Evolutionary conservation across 1,284 basidiomycete genomes (phyloP).

Genomic region (Ceratobasidium sp.): DNA sequence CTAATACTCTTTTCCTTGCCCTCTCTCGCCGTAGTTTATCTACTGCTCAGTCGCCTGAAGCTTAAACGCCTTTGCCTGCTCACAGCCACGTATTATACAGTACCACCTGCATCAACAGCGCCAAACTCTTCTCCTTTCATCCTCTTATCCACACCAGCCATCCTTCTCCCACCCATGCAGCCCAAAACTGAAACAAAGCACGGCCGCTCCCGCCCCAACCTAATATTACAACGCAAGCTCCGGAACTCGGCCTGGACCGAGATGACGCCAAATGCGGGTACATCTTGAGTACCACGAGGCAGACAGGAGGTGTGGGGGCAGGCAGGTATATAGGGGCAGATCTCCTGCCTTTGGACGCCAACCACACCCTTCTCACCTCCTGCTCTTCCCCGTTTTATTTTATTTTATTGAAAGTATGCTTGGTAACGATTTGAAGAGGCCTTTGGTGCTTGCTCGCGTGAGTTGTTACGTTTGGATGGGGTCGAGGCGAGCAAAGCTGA

Average conservation of each 20-base stretch:
- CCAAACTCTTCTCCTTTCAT: not conserved
- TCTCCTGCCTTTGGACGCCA: not conserved
- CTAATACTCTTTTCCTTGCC: too few species aligned
- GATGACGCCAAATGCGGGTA: constrained; percentile 39
- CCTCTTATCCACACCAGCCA: not conserved
- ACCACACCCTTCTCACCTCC: constrained; percentile 7
- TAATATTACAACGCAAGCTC: too few species aligned
- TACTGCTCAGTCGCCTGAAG: too few species aligned
- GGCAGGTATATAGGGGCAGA: constrained; percentile 33
- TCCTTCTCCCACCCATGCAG: not conserved
- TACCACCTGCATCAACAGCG: not conserved
- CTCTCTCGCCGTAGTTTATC: too few species aligned
- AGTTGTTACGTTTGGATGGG: not conserved
- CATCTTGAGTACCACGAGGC: constrained; percentile 33
- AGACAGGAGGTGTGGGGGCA: constrained; percentile 27
- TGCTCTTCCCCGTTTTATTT: not conserved
- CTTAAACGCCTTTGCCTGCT: too few species aligned
- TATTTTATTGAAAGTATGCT: not conserved
- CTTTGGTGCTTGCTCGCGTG: constrained; percentile 24
- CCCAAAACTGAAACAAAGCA: not conserved
- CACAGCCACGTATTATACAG: not conserved
- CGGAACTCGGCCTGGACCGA: constrained; percentile 25
- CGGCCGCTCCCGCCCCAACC: too few species aligned
- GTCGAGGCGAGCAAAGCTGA: not conserved
- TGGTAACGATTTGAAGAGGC: constrained; percentile 10